phyloP scores from a whole-genome alignment of 2,329 filamentous ascomycete genomes.

The Periglandula ipomoeae region DNA sequence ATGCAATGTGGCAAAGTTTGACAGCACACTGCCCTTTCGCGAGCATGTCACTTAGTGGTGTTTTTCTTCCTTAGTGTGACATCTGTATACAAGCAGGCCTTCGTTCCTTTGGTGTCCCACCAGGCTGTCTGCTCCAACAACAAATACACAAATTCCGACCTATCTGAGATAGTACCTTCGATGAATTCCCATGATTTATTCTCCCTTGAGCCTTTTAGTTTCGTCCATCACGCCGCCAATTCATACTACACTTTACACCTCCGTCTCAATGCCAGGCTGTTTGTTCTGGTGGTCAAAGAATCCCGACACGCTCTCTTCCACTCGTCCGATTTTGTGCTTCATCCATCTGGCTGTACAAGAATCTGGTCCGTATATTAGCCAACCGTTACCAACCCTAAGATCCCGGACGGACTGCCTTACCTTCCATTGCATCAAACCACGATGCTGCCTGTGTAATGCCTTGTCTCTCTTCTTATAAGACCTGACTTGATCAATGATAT shows the following conservation, averaged over 20 bases:
- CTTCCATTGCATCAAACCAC: conserved; percentile 66
- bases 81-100: too few relatives aligned
- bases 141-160: too few relatives aligned
- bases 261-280: conserved; percentile 55
- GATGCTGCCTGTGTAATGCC: conserved; percentile 54
- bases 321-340: conserved; percentile 43
- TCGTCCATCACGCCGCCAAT: too few relatives aligned
- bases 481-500: conserved; percentile 38
- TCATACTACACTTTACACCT: conserved; percentile 48
- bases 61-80: too few relatives aligned
- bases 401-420: conserved; percentile 16
- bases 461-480: conserved; percentile 53
- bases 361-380: conserved; percentile 14
- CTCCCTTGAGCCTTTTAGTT: too few relatives aligned
- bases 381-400: neutral
- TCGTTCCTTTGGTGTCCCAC: too few relatives aligned
- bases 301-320: conserved; percentile 48
- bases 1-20: too few relatives aligned
- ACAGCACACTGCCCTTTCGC: too few relatives aligned
- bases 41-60: too few relatives aligned
- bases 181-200: too few relatives aligned
- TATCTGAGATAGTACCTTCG: too few relatives aligned
- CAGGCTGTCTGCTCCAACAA: too few relatives aligned
- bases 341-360: conserved; percentile 39
- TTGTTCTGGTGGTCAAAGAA: conserved; percentile 52